phyloP scores from a whole-genome alignment of 345 rosid genomes.

The Clausena lansium region DNA sequence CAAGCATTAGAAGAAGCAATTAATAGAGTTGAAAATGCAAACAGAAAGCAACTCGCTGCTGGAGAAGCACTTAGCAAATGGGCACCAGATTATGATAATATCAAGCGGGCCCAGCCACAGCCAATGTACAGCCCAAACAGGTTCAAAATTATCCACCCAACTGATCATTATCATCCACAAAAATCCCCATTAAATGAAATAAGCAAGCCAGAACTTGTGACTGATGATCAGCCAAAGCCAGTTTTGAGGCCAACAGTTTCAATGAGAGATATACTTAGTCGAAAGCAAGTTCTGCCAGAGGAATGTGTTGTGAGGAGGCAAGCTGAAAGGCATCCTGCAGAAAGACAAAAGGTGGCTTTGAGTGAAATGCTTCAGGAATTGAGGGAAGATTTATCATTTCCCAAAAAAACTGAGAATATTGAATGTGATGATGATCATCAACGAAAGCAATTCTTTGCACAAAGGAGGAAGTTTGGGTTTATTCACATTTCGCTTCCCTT shows the following conservation, averaged over 20 bases:
- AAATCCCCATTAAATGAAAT: conserved; percentile 40
- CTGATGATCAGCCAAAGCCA: conserved; percentile 44
- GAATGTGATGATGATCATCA: conserved; percentile 23
- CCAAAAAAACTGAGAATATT: conserved; percentile 32
- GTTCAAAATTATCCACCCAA: conserved; percentile 36
- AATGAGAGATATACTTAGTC: conserved; percentile 87
- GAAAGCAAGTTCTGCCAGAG: conserved; percentile 60
- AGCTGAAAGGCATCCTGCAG: conserved; percentile 31
- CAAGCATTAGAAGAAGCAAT: conserved; percentile 73
- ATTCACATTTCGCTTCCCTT: conserved; percentile 80
- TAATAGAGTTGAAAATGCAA: conserved; percentile 68
- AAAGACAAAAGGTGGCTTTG: conserved; percentile 66
- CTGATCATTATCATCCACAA: conserved; percentile 34
- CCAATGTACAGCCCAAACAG: conserved; percentile 27
- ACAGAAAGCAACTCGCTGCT: conserved; percentile 68
- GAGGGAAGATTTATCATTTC: conserved; percentile 58
- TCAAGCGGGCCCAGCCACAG: conserved; percentile 20
- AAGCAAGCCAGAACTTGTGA: conserved; percentile 25
- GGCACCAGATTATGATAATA: conserved; percentile 49
- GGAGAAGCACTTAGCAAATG: conserved; percentile 71
- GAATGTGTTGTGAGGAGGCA: conserved; percentile 40
- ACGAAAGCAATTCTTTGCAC: conserved; percentile 52
- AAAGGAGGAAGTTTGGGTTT: conserved; percentile 82
- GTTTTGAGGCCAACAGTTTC: conserved; percentile 68
- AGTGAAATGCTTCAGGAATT: conserved; percentile 87